These are phyloP conservation scores for Coemansia sp. DNA, from an alignment of 192 early-diverging fungal genomes.

Conservation along the genomic window DNA sequence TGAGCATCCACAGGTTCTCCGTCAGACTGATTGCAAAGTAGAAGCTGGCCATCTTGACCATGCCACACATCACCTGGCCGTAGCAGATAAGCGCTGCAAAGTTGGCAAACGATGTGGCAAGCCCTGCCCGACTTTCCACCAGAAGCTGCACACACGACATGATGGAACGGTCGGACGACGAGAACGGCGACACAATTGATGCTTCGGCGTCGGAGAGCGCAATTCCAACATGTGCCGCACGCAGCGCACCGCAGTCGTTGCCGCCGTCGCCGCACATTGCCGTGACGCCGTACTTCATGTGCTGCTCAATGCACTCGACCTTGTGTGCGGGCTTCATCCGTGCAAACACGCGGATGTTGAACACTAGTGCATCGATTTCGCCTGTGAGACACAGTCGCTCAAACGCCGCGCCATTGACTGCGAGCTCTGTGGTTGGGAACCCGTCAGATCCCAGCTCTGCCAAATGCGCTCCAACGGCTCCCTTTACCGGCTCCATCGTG, in stretches of 20 bases:
- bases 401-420: constrained; percentile 72
- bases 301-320: constrained; percentile 68
- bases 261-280: constrained; percentile 88
- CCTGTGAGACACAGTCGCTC: constrained; percentile 52
- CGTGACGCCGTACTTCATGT: constrained; percentile 73
- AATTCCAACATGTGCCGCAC: constrained; percentile 77
- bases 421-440: constrained; percentile 60
- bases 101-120: constrained; percentile 66
- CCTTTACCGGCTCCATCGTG: constrained; percentile 39
- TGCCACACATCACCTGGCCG: constrained; percentile 57
- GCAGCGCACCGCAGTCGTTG: constrained; percentile 80
- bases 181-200: constrained; percentile 81
- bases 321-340: constrained; percentile 79
- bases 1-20: constrained; percentile 64
- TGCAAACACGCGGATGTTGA: constrained; percentile 74
- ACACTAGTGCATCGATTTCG: constrained; percentile 56
- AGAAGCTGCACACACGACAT: constrained; percentile 62
- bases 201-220: constrained; percentile 79
- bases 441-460: constrained; percentile 17
- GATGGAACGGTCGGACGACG: constrained; percentile 63
- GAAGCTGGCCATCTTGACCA: constrained; percentile 58
- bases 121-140: constrained; percentile 59
- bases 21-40: constrained; percentile 64
- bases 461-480: constrained; percentile 16
- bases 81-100: constrained; percentile 66